Evolutionary conservation across 1,139 yeast genomes (phyloP).

Genomic region (Pichia norvegensis): DNA sequence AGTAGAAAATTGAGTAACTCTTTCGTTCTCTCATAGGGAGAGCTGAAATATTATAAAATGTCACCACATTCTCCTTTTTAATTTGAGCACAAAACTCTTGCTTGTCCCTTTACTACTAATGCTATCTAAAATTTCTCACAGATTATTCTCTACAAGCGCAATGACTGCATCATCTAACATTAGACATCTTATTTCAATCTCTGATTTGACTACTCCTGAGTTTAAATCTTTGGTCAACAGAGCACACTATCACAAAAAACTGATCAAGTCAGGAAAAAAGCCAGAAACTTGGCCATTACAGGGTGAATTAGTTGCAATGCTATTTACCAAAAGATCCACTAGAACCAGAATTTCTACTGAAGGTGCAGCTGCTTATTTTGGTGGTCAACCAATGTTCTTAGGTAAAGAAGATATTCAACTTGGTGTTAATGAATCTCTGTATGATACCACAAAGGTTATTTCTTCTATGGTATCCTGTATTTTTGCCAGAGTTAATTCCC

Average conservation of each 20-base stretch:
- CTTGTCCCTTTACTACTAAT: background rate
- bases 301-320: slow-evolving; percentile 76
- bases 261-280: slow-evolving; percentile 44
- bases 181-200: slow-evolving; percentile 74
- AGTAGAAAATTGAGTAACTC: background rate
- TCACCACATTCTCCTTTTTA: background rate
- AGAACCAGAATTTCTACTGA: slow-evolving; percentile 92
- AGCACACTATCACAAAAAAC: slow-evolving; percentile 53
- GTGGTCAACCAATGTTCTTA: slow-evolving; percentile 93
- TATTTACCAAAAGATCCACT: slow-evolving; percentile 87
- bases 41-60: background rate
- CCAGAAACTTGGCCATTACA: slow-evolving; percentile 46
- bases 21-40: background rate
- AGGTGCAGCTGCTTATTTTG: slow-evolving; percentile 89
- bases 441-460: slow-evolving; percentile 81
- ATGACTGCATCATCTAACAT: slow-evolving; percentile 18
- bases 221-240: slow-evolving; percentile 58
- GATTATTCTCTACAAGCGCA: slow-evolving; percentile 16
- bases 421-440: slow-evolving; percentile 85
- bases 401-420: slow-evolving; percentile 95
- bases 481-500: slow-evolving; percentile 89
- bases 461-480: slow-evolving; percentile 94
- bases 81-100: background rate
- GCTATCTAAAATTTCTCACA: slow-evolving; percentile 7
- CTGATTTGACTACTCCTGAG: slow-evolving; percentile 65